These are phyloP conservation scores for Lasiodiplodia theobromae DNA, from an alignment of 2,329 filamentous ascomycete genomes.

Conservation along the genomic window DNA sequence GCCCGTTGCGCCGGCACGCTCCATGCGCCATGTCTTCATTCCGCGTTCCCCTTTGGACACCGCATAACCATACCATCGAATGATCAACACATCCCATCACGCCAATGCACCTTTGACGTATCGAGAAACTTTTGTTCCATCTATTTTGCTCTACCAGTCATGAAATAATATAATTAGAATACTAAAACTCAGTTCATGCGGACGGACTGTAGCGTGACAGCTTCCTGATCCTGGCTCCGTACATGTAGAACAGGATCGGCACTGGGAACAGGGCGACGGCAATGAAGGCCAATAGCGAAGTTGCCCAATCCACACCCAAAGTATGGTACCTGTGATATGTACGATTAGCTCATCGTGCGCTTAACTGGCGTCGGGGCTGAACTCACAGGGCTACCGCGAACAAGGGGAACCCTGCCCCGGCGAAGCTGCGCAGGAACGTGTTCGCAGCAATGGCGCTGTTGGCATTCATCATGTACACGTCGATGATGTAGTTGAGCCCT, in stretches of 20 bases:
- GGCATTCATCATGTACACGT: constrained; percentile 50
- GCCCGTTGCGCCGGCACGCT: background rate
- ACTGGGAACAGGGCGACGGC: constrained; percentile 44
- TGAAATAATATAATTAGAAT: background rate
- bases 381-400: constrained; percentile 35
- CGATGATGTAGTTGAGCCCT: constrained; percentile 55
- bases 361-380: background rate
- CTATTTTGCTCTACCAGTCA: background rate
- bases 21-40: background rate
- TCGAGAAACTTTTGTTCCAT: too few relatives aligned
- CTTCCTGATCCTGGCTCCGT: constrained; percentile 42
- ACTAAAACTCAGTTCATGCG: background rate
- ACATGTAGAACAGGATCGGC: constrained; percentile 46
- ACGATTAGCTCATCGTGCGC: background rate
- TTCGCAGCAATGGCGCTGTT: constrained; percentile 40
- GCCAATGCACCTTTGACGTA: background rate
- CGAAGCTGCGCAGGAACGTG: constrained; percentile 35
- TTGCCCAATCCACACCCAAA: constrained; percentile 46
- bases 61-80: too few relatives aligned
- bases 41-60: background rate
- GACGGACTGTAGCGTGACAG: constrained; percentile 27
- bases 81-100: too few relatives aligned
- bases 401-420: constrained; percentile 36
- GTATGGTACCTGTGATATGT: constrained; percentile 39
- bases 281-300: constrained; percentile 43